Base-by-base conservation (phyloP, 23 red algal species). In the Chondrus crispus region DNA sequence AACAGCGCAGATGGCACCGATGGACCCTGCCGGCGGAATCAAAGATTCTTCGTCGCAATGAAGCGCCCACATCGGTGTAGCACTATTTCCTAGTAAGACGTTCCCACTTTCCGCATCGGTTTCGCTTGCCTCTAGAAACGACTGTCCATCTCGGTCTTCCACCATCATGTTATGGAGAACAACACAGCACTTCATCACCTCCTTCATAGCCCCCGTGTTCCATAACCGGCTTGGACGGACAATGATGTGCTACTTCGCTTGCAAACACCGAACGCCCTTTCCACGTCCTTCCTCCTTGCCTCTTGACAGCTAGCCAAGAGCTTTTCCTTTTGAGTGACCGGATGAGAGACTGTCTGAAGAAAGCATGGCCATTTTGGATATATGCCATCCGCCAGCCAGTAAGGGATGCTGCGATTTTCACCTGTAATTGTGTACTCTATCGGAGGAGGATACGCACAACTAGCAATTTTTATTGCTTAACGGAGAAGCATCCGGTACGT, bases 321-420 rank as follows among this genome's bases (percentile, higher is more conserved):
- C 51, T 55, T 84, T 2, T 54, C n/a, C 42, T 57, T 50, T 40
- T 51, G 2, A 2, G 42, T 57, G 28, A 36, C 2, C 4, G 6
- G 6, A 49, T 13, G 37, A 22, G 42, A 40, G 19, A 62, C 14
- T 2, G 80, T 54, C 8, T 62, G 14, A 49, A 84, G 16, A 84
- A 53, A 84, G 51, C 48, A 22, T 33, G 16, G 2, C n/a, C n/a
- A 55, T 32, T 50, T 41, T 13, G 80, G 49, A 40, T 84, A 84
- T 8, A 84, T 84, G 45, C n/a, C 48, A 3, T 62, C 80, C 49
- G 54, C 80, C 51, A 84, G 48, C 26, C 54, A 84, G 32, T 84
- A 84, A 8, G 55, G 80, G 35, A 64, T 64, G 35, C 24, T 64
- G 35, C 58, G 6, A n/a, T 8, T 64, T 64, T 64, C 58, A 32